Evolutionary conservation across 2,329 filamentous ascomycete genomes (phyloP), one percentile per base, ranked within the genome.

Genomic region (Chaetomium globosum): DNA sequence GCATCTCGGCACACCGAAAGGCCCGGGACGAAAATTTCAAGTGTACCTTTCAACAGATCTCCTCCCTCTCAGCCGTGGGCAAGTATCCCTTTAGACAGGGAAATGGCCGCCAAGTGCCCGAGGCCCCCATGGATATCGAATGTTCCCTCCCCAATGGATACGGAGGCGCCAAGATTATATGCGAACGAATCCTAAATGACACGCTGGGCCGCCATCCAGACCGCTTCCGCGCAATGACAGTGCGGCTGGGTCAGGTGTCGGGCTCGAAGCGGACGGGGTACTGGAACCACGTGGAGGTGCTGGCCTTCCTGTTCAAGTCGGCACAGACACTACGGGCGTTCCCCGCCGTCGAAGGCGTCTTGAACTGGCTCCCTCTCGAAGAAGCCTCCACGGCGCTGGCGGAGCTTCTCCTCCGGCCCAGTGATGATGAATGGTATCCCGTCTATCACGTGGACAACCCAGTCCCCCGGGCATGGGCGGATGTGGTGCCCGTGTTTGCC

Each of bases 221-320:
- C 0, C 74, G 67, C 1, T 83, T 85, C 74, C 76, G 76, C 13
- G 64, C 80, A 0, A 80, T 78, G 74, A 72, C 71, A 0, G 78
- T 82, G 0, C 77, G 84, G 0, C 74, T 80, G 0, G 84, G 81
- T 0, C 85, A 87, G 70, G 81, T 87, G 46, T 76, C 83, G 1
- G 84, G 84, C 0, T 81, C 79, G 0, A 78, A 69, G 3, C 75
- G 62, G 0, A 83, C 74, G 60, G 84, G 83, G 0, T 81, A 80
- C 69, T 87, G 84, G 85, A 86, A 86, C 67, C 73, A 78, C 0
- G 74, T 75, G 23, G 83, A 85, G 70, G 81, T 85, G 68, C 71
- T 85, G 12, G 67, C 75, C 0, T 83, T 83, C 68, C 63, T 85
- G 36, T 68, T 84, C 58, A 84, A 83, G 72, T 81, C 79, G 0